Evolutionary conservation across 1,284 basidiomycete genomes (phyloP).

Genomic region (Irpex sp.): DNA sequence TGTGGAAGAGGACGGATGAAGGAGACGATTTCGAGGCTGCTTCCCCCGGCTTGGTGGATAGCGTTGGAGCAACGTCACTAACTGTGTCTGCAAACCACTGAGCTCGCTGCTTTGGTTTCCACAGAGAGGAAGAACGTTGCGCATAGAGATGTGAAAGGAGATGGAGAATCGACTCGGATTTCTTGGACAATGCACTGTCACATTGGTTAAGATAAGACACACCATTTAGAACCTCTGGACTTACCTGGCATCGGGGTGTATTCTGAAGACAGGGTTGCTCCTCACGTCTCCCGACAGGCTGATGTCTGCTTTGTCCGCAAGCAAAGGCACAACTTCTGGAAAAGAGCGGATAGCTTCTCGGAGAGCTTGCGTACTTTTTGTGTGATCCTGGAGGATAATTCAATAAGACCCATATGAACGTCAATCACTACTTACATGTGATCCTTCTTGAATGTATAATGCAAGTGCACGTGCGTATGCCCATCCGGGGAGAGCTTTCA

Average conservation of each 20-base stretch:
- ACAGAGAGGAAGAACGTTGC: constrained; percentile 67
- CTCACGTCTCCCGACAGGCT: constrained; percentile 54
- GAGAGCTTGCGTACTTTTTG: constrained; percentile 61
- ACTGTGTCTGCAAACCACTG: constrained; percentile 68
- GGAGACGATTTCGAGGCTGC: constrained; percentile 18
- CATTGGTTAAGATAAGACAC: constrained; percentile 20
- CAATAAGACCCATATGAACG: constrained; percentile 2
- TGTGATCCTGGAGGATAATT: constrained; percentile 35
- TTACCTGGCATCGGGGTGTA: constrained; percentile 63
- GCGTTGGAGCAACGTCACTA: constrained; percentile 27
- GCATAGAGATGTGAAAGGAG: constrained; percentile 85
- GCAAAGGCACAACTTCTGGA: constrained; percentile 72
- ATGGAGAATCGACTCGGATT: constrained; percentile 45
- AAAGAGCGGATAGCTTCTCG: constrained; percentile 70
- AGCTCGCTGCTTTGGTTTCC: constrained; percentile 68
- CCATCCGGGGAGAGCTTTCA: constrained; percentile 73
- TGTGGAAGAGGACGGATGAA: constrained; percentile 35
- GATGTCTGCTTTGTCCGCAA: constrained; percentile 81
- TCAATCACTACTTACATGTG: constrained; percentile 16
- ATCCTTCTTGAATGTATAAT: constrained; percentile 53
- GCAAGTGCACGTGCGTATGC: constrained; percentile 73
- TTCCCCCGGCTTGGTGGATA: constrained; percentile 22
- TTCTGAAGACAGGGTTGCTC: constrained; percentile 56
- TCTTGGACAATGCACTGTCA: constrained; percentile 15
- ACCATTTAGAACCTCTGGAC: constrained; percentile 16